phyloP scores from a whole-genome alignment of 2,329 filamentous ascomycete species.

The Calonectria pseudoreteaudii region DNA sequence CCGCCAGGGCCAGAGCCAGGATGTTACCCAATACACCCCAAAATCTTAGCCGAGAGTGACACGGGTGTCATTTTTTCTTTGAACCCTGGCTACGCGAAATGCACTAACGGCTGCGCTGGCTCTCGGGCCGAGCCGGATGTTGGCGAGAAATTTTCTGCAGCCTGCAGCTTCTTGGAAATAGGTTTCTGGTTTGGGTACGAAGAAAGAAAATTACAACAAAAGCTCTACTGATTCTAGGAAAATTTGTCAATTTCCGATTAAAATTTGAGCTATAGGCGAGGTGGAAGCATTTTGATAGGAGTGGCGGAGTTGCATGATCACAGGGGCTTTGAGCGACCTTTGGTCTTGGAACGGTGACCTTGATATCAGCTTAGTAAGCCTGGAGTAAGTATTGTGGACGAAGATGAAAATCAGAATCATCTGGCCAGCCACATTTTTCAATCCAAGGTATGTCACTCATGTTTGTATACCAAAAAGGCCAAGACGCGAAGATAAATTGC shows the following conservation, averaged over 20 bases:
- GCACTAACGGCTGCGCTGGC: background rate
- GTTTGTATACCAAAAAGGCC: background rate
- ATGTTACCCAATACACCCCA: background rate
- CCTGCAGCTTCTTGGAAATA: background rate
- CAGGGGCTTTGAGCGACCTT: background rate
- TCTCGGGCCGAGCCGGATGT: no score
- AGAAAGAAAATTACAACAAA: background rate
- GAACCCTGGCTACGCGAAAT: background rate
- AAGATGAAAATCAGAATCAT: background rate
- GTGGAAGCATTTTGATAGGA: background rate
- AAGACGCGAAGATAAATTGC: background rate
- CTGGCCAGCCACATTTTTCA: background rate
- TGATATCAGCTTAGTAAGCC: background rate
- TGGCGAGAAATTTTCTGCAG: background rate
- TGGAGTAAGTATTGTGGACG: background rate
- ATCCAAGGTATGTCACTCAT: background rate
- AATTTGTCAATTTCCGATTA: background rate
- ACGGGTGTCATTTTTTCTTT: background rate
- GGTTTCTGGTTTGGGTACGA: background rate
- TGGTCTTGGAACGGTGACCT: background rate
- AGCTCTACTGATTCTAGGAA: background rate
- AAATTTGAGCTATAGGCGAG: background rate
- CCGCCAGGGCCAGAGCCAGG: background rate
- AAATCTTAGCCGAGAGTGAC: background rate
- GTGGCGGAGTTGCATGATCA: background rate